Base-by-base conservation (phyloP, 2,329 filamentous ascomycete genomes). In the Ustulina deusta region DNA sequence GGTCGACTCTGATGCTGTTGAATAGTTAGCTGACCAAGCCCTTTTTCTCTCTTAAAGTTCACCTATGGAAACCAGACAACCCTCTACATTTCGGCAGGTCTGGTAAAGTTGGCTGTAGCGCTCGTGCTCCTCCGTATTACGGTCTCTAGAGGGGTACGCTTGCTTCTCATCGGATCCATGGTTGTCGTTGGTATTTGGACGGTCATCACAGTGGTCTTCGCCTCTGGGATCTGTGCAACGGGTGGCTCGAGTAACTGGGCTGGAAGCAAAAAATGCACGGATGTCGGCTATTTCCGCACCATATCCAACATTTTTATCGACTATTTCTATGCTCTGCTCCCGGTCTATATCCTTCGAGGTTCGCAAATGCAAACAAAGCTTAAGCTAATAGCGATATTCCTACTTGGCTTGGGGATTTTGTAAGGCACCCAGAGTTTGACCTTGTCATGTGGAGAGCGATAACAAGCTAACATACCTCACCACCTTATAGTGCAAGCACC, bases 291-390 rank as follows among this genome's bases (percentile, higher is more conserved):
- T 57, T 78, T 79, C 61, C 77, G 77, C 46, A 78, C 75, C 5
- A 74, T 75, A 20, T 76, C 74, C 40, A 79, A 79, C 34, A 77
- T 79, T 40, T 73, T 78, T 65, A 77, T 79, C 71, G 77, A 79
- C 66, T 79, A 78, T 61, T 79, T 78, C 58, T 78, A 78, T 46
- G 76, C 77, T 36, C 60, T 78, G 1, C 55, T 78, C 15, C 77
- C 77, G 1, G 55, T 78, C 1, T 72, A 63, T 17, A 77, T 79
- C 52, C 74, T 79, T 13, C 71, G 75, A 65, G 72, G 74, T 3
- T 73, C 75, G 0, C 72, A 74, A 42, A 75, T 79, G 74, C 73
- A 71, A 27, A 61, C 40, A 2, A 71, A 68, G 32, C 64, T 78
- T 13, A 78, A 78, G 67, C 13, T 76, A 3, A 71, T 74, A 0